phyloP scores from a whole-genome alignment of 495 filamentous ascomycete species.

The Penicillium longicatenatum region DNA sequence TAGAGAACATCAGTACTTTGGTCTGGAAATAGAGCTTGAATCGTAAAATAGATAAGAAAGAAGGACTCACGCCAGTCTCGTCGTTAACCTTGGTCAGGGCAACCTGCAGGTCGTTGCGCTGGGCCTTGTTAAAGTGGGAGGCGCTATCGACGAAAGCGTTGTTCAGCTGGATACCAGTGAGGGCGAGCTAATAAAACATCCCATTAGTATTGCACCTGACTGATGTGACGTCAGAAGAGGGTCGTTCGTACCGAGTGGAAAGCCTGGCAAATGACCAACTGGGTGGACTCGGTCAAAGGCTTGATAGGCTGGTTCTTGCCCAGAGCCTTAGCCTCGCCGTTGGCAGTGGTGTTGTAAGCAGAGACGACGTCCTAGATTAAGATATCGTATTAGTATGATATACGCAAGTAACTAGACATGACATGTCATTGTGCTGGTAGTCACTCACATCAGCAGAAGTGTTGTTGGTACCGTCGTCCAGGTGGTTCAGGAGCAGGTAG shows the following conservation, averaged over 20 bases:
- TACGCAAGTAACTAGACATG: too few relatives aligned
- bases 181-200: background rate
- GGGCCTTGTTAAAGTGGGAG: slow-evolving; percentile 12
- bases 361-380: slow-evolving; percentile 4
- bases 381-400: background rate
- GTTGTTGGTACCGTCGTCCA: background rate
- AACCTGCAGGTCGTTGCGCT: slow-evolving; percentile 11
- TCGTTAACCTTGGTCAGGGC: slow-evolving; percentile 11
- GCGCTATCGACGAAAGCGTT: slow-evolving; percentile 7
- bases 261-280: slow-evolving; percentile 17
- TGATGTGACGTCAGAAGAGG: background rate
- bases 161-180: slow-evolving; percentile 13
- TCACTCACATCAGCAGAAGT: slow-evolving; percentile 1
- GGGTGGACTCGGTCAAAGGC: slow-evolving; percentile 6
- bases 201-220: background rate
- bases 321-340: slow-evolving; percentile 5
- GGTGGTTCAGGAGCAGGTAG: slow-evolving; percentile 8
- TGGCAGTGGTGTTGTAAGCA: slow-evolving; percentile 8
- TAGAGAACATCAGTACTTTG: background rate
- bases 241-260: slow-evolving; percentile 14
- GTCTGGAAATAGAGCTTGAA: background rate
- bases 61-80: slow-evolving; percentile 10
- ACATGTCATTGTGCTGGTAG: background rate
- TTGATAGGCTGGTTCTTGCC: slow-evolving; percentile 10
- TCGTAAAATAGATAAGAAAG: background rate